Evolutionary conservation across 257 asterid species (phyloP).

Genomic region (Handroanthus guayacan): DNA sequence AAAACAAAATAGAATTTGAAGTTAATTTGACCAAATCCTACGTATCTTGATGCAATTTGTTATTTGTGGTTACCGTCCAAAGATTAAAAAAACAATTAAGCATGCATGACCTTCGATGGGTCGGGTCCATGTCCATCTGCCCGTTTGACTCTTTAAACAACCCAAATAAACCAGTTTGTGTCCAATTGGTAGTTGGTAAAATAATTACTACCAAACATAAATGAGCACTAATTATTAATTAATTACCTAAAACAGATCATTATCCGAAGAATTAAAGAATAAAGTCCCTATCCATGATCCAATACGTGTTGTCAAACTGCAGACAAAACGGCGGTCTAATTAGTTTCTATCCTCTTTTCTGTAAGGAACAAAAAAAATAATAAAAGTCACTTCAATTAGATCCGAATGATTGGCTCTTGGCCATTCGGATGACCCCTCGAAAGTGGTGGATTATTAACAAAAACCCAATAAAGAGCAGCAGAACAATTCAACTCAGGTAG

Average conservation of each 20-base stretch:
- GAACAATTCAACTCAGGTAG: neutral
- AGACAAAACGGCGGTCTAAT: conserved; percentile 21
- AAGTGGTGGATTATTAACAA: conserved; percentile 52
- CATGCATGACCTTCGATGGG: no score
- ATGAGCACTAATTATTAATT: neutral
- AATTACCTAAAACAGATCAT: neutral
- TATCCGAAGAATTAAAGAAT: neutral
- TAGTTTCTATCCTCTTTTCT: neutral
- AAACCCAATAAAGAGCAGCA: neutral
- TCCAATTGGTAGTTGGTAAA: neutral
- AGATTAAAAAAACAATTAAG: neutral
- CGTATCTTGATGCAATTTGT: no score
- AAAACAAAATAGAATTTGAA: no score
- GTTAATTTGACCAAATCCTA: no score
- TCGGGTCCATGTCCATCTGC: neutral
- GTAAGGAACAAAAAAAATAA: neutral
- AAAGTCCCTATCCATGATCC: neutral
- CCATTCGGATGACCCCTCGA: conserved; percentile 44
- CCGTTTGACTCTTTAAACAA: neutral
- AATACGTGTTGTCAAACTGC: conserved; percentile 22
- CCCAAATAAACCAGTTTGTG: neutral
- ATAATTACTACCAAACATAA: neutral
- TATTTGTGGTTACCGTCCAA: neutral
- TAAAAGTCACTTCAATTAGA: conserved; percentile 17
- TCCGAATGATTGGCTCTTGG: conserved; percentile 43